Conservation (phyloP, 2,329 filamentous ascomycete species). For the Aureobasidium mangrovei region DNA sequence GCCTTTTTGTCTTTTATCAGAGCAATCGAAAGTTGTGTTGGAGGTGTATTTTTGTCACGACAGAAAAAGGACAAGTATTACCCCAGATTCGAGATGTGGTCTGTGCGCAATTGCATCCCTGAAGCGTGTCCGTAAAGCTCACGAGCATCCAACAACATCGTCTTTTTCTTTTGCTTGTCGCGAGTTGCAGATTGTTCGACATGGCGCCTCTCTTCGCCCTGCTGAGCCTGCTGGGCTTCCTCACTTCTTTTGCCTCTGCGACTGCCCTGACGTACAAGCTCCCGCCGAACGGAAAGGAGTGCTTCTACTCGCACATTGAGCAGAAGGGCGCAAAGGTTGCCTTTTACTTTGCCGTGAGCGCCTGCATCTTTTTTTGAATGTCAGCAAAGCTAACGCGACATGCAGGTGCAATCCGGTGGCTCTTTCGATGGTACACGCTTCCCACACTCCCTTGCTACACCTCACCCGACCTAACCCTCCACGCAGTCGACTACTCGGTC, state of each 20-base stretch:
- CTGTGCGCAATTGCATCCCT: constrained; percentile 1
- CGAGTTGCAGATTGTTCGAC: not conserved
- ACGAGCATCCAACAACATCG: not conserved
- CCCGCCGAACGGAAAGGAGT: constrained; percentile 82
- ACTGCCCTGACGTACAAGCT: constrained; percentile 95
- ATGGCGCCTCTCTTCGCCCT: constrained; percentile 23
- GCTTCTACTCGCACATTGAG: constrained; percentile 80
- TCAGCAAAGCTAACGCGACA: not conserved
- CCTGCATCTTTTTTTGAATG: not conserved
- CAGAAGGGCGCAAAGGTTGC: constrained; percentile 79
- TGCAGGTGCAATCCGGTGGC: constrained; percentile 90
- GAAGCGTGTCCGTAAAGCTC: constrained; percentile 7
- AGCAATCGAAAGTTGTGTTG: too few relatives aligned
- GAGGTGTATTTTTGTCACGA: not conserved
- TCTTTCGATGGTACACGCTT: constrained; percentile 52
- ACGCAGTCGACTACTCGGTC: constrained; percentile 75
- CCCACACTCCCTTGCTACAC: constrained; percentile 10
- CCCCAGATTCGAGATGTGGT: not conserved
- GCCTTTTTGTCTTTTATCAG: too few relatives aligned
- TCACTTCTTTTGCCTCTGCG: constrained; percentile 65
- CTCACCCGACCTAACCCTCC: not conserved
- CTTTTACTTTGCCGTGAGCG: constrained; percentile 91
- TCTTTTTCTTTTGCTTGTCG: not conserved
- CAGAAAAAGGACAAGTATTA: not conserved
- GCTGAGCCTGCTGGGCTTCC: constrained; percentile 46